Conservation (phyloP, 352 stramenopile genomes). For the Peronospora belbahrii region DNA sequence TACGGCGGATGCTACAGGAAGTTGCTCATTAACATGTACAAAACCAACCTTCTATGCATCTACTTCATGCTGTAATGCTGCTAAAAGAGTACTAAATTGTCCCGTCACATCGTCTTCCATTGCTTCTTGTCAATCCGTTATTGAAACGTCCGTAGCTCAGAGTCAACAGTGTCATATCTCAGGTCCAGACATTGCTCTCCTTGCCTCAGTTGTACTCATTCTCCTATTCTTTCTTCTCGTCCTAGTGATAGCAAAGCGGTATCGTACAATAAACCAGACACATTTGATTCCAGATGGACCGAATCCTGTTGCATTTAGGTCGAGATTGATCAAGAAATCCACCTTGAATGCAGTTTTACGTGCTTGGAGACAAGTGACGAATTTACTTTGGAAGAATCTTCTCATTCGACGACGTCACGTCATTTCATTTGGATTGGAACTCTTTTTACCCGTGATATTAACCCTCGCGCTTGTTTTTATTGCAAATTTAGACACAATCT, state of each 20-base stretch:
- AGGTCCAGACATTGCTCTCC: constrained; percentile 24
- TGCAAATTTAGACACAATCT: constrained; percentile 47
- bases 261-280: constrained; percentile 15
- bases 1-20: constrained; percentile 9
- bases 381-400: constrained; percentile 72
- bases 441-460: constrained; percentile 46
- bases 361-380: constrained; percentile 44
- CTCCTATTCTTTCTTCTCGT: constrained; percentile 16
- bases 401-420: constrained; percentile 39
- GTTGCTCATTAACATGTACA: constrained; percentile 30
- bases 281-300: background rate
- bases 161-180: constrained; percentile 34
- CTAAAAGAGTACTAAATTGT: constrained; percentile 19
- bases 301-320: constrained; percentile 22
- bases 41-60: constrained; percentile 24
- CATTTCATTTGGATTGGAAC: constrained; percentile 49
- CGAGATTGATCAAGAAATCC: constrained; percentile 14
- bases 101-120: constrained; percentile 19
- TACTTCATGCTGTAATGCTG: constrained; percentile 30
- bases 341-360: constrained; percentile 24
- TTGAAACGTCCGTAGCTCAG: constrained; percentile 32
- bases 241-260: constrained; percentile 15
- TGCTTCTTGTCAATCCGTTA: constrained; percentile 30
- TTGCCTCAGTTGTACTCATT: constrained; percentile 17
- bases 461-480: constrained; percentile 48